Evolutionary conservation across 768 basidiomycete species (phyloP).

Genomic region (Leccinum obscurum): DNA sequence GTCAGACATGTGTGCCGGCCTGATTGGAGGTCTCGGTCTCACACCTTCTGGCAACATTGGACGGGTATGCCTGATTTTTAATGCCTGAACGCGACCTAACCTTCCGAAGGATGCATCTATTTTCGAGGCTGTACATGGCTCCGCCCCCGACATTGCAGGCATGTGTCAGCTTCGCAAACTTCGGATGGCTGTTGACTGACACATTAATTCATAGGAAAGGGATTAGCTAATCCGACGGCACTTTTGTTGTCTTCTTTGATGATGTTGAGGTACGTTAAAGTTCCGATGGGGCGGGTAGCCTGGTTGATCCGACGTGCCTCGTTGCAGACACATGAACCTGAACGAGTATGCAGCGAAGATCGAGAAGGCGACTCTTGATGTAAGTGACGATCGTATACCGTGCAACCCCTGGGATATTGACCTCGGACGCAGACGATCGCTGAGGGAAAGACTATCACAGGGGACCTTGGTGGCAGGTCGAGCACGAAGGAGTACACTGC

Average conservation of each 20-base stretch:
- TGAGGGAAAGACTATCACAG: conserved; percentile 92
- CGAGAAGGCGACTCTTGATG: conserved; percentile 86
- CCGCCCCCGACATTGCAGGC: conserved; percentile 98
- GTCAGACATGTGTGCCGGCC: conserved; percentile 97
- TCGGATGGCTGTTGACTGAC: conserved; percentile 2
- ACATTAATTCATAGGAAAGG: conserved; percentile 57
- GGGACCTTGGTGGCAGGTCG: conserved; percentile 93
- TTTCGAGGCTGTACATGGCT: conserved; percentile 99
- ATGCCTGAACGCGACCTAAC: conserved; percentile 13
- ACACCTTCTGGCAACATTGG: conserved; percentile 99
- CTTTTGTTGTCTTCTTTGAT: conserved; percentile 91
- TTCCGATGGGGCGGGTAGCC: conserved; percentile 6
- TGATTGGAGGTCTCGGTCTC: conserved; percentile 96
- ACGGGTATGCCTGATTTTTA: conserved; percentile 51
- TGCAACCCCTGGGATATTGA: conserved; percentile 5
- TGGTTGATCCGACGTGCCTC: conserved; percentile 26
- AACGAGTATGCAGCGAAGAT: conserved; percentile 82
- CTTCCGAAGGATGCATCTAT: conserved; percentile 86
- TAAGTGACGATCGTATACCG: conserved; percentile 42
- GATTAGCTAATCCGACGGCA: conserved; percentile 99
- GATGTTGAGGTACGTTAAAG: conserved; percentile 82
- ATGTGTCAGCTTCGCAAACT: conserved; percentile 26
- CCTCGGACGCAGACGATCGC: conserved; percentile 76
- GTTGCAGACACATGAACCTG: conserved; percentile 86
- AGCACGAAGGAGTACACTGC: conserved; percentile 87